Conservation (phyloP, 1,139 yeast species). For the Lodderomyces theae region DNA sequence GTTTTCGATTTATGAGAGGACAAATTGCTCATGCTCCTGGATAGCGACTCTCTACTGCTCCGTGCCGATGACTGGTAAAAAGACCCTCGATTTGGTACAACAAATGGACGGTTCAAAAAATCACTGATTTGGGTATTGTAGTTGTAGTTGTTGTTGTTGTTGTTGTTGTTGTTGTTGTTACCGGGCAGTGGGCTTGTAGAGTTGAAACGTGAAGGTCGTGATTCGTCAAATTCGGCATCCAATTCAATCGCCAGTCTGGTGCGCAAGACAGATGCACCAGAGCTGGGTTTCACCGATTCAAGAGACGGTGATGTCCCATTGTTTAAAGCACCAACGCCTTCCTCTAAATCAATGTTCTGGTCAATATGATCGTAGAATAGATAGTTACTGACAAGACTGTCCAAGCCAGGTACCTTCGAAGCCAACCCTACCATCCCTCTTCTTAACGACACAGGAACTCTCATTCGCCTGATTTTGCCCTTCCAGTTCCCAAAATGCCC, state of each 20-base stretch:
- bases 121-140: constrained; percentile 18
- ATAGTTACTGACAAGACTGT: constrained; percentile 9
- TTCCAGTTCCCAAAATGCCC: constrained; percentile 17
- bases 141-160: too few relatives aligned
- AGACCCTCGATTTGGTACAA: constrained; percentile 26
- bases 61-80: constrained; percentile 21
- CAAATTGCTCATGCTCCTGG: constrained; percentile 21
- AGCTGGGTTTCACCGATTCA: neutral
- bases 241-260: constrained; percentile 42
- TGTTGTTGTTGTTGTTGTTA: constrained; percentile 4
- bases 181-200: constrained; percentile 3
- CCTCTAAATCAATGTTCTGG: constrained; percentile 28
- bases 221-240: constrained; percentile 20
- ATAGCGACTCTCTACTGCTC: constrained; percentile 30
- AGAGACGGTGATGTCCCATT: neutral
- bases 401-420: constrained; percentile 21
- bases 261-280: constrained; percentile 30
- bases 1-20: constrained; percentile 18
- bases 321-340: constrained; percentile 22
- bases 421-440: constrained; percentile 14
- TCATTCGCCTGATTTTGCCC: constrained; percentile 17
- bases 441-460: constrained; percentile 17
- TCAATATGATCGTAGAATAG: constrained; percentile 11
- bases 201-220: constrained; percentile 10
- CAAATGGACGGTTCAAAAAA: constrained; percentile 38